Base-by-base conservation (phyloP, 73 alveolate genomes). In the Paramecium caudatum region DNA sequence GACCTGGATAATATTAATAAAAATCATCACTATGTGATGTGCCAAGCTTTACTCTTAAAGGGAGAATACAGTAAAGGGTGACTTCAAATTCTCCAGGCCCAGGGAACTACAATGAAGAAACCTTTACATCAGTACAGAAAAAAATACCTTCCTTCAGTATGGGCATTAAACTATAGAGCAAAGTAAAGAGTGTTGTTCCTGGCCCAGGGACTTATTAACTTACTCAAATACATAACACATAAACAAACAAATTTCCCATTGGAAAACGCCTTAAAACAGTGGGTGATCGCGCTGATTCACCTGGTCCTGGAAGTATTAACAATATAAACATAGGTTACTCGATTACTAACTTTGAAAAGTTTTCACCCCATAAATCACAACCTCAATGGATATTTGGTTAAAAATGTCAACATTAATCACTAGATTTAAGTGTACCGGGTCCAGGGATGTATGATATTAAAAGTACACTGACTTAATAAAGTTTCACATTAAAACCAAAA, bases 11-110 rank as follows among this genome's bases (percentile, higher is more conserved):
- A 16, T 74, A 74, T 74, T 27, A 45, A 23, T 41, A 37, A 33
- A 33, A 65, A 74, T 41, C 68, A 10, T 19, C 6, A 17, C 19
- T 74, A 0, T 6, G 5, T 12, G 88, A 47, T 3, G 69, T n/a
- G 6, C 88, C 88, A 12, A 36, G 47, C 16, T 74, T 23, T 74
- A 27, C 88, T 6, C 5, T 74, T 21, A 45, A 37, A 21, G 68
- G 69, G 10, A 74, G 46, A 23, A 3, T 12, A 5, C 49, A 74
- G 32, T 13, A 37, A 7, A 74, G 43, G 43, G 39, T 39, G 36
- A 43, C 21, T 21, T 74, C 88, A 1, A 19, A 41, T 41, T 74
- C 88, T 74, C 88, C 88, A 16, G 88, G 88, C 6, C 88, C 88
- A 41, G 88, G 88, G 4, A 74, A 74, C 55, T 74, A 74, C 33